Base-by-base conservation (phyloP, 176 grass and related monocot species). In the Alloteropsis semialata region DNA sequence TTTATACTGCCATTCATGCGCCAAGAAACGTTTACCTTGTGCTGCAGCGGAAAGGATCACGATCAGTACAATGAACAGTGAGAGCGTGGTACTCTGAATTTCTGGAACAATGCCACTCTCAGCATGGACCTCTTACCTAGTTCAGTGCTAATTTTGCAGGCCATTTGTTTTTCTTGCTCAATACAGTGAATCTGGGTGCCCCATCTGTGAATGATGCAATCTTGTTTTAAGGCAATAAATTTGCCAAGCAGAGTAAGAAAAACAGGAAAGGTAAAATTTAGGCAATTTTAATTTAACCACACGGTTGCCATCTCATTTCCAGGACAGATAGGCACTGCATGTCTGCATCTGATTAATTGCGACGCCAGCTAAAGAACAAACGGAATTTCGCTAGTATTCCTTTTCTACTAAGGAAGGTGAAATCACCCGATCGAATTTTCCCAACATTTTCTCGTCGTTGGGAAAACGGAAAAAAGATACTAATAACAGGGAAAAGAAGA, bases 371-470 rank as follows among this genome's bases (percentile, higher is more conserved):
- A 30, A 56, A 72, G 78, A 86, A 82, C 78, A 70, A 72, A 85
- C 53, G 22, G 18, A 86, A 72, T 82, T 13, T 24, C 65, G 46
- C 38, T 58, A 32, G n/a, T 70, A 81, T 77, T 81, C 12, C 18
- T 77, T 79, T 25, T 57, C n/a, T 65, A 81, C 76, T 70, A 81
- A 83, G 58, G 19, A 75, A 78, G 83, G 81, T 82, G 72, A 54
- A 56, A 55, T 32, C 72, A 72, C 83, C 78, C 55, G 17, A 72
- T 12, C n/a, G 48, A 57, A 34, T 3, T 50, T 68, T 36, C 82
- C 51, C 77, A 81, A 15, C 51, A 75, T 81, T 85, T 86, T 50
- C 79, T 78, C 88, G 32, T 69, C 41, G 8, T 65, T 33, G 3
- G 3, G 84, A 79, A 78, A 64, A 72, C 56, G 57, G 45, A 12